A percentile compares a stretch with the other conserved stretches of the same genome.
These are phyloP conservation scores for Nitzschia sp. DNA, from an alignment of 108 stramenopile genomes.

Conservation along the genomic window DNA sequence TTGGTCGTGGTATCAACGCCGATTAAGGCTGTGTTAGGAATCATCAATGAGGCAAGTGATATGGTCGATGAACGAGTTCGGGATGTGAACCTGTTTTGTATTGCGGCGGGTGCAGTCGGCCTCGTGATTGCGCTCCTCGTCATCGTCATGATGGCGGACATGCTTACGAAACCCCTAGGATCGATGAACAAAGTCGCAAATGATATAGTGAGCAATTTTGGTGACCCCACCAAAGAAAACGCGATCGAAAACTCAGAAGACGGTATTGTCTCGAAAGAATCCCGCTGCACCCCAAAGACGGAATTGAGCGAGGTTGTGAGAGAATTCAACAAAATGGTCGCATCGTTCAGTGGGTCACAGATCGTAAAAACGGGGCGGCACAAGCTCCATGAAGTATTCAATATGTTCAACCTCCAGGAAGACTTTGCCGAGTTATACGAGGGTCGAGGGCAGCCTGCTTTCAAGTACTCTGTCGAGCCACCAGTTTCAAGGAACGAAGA, in stretches of 20 bases:
- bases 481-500: neutral
- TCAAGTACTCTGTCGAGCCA: slow-evolving; percentile 2
- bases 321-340: slow-evolving; percentile 46
- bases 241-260: neutral
- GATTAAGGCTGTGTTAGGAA: slow-evolving; percentile 14
- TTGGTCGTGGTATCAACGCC: slow-evolving; percentile 31
- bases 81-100: slow-evolving; percentile 11
- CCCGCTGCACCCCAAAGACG: slow-evolving; percentile 36
- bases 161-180: slow-evolving; percentile 32
- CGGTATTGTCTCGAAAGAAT: slow-evolving; percentile 1
- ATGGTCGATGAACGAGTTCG: slow-evolving; percentile 23
- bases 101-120: slow-evolving; percentile 27
- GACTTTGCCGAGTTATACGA: slow-evolving; percentile 29
- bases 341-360: slow-evolving; percentile 34
- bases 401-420: slow-evolving; percentile 13
- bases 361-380: slow-evolving; percentile 30
- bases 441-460: slow-evolving; percentile 15
- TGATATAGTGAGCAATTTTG: slow-evolving; percentile 42
- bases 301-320: slow-evolving; percentile 37
- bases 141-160: slow-evolving; percentile 30
- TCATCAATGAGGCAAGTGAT: slow-evolving; percentile 20
- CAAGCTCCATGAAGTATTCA: slow-evolving; percentile 21
- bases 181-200: slow-evolving; percentile 37
- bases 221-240: slow-evolving; percentile 32
- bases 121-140: slow-evolving; percentile 29